Percentiles rank a stretch among this genome's conserved stretches.
These are phyloP conservation scores for Crataegus laevigata DNA, from an alignment of 306 rosid genomes.

Conservation along the genomic window DNA sequence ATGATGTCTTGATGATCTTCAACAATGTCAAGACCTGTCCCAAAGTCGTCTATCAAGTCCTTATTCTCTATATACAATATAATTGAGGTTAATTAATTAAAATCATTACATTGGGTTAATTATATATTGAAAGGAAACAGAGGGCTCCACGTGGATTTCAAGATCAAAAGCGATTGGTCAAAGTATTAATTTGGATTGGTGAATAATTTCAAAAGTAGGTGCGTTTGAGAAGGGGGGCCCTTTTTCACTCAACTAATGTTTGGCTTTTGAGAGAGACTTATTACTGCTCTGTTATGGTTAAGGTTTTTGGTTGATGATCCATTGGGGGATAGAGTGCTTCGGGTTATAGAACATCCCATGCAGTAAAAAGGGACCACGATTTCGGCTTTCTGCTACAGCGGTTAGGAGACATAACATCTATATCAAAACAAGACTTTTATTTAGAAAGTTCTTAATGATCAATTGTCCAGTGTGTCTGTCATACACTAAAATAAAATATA, in stretches of 20 bases:
- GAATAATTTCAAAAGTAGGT: constrained; percentile 33
- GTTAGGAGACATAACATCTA: background rate
- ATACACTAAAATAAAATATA: background rate
- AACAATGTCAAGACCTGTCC: background rate
- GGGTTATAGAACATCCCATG: background rate
- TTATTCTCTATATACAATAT: background rate
- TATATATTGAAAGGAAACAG: constrained; percentile 14
- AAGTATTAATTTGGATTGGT: constrained; percentile 22
- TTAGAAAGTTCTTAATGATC: constrained; percentile 16
- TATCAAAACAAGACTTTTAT: constrained; percentile 5
- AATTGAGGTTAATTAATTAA: background rate
- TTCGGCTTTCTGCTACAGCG: background rate
- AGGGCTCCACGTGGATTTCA: constrained; percentile 41
- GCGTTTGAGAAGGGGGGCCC: constrained; percentile 20
- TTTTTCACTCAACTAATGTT: constrained; percentile 14
- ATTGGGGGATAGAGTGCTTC: background rate
- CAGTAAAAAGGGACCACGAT: background rate
- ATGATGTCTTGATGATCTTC: background rate
- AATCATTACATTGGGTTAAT: background rate
- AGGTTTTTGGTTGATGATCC: background rate
- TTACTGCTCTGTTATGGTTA: constrained; percentile 4
- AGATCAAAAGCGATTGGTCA: constrained; percentile 33
- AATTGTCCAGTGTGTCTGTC: background rate
- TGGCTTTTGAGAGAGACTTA: constrained; percentile 17
- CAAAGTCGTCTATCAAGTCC: background rate